These are phyloP conservation scores for Monotropa hypopitys DNA, from an alignment of 179 eudicot species.

Conservation along the genomic window DNA sequence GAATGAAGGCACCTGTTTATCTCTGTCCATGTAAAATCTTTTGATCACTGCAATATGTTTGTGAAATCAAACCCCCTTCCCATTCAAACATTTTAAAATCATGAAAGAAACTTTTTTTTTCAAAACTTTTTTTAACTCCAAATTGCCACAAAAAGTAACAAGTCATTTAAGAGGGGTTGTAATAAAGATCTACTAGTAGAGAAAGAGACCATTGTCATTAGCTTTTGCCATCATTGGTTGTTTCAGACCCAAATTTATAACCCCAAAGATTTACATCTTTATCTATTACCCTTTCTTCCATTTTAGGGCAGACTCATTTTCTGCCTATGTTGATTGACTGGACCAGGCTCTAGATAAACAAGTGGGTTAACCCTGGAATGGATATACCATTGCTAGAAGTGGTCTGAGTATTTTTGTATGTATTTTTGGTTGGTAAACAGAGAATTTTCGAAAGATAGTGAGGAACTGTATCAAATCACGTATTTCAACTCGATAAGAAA, in stretches of 20 bases:
- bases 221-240: constrained; percentile 20
- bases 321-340: constrained; percentile 10
- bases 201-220: constrained; percentile 5
- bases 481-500: too few species aligned
- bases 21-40: constrained; percentile 28
- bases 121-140: neutral
- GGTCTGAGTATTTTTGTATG: neutral
- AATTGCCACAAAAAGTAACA: constrained; percentile 14
- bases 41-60: constrained; percentile 25
- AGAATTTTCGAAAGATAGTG: too few species aligned
- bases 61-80: constrained; percentile 10
- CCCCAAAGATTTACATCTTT: constrained; percentile 7
- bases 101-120: neutral
- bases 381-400: neutral
- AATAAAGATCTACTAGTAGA: neutral
- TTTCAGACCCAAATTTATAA: constrained; percentile 13
- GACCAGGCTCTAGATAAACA: constrained; percentile 5
- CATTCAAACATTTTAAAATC: constrained; percentile 3
- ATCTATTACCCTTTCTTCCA: constrained; percentile 10
- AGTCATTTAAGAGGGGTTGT: constrained; percentile 10
- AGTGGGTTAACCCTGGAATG: constrained; percentile 3
- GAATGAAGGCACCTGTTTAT: constrained; percentile 20
- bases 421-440: too few species aligned
- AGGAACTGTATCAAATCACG: too few species aligned
- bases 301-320: constrained; percentile 16